Evolutionary conservation across 2,329 filamentous ascomycete genomes (phyloP), one percentile per base, ranked within the genome.

Genomic region (Akanthomyces uredinophilus): DNA sequence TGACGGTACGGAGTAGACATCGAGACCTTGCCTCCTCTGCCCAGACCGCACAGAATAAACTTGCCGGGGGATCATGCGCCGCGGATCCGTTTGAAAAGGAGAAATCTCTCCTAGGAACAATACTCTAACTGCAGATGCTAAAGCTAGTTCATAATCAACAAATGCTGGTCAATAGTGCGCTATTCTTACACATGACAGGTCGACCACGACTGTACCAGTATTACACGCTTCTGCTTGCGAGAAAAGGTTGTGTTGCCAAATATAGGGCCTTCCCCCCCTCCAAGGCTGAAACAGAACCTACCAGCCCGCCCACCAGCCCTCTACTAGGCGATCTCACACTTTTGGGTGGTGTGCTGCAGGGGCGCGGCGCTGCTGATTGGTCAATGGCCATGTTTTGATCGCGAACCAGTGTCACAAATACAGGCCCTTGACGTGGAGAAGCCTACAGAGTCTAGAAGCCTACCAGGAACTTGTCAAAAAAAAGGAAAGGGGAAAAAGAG

Each of bases 201-300:
- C 16, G 41, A 37, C 32, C 32, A 44, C 32, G 13, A n/a, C 41
- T n/a, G n/a, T n/a, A n/a, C n/a, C n/a, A n/a, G 27, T 29, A 29
- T 29, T 29, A 29, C 27, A 29, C 27, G 27, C 27, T 29, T 29
- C 6, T 29, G 27, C 27, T 29, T 32, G 27, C 18, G n/a, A 47
- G 43, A 37, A 44, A 46, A 29, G 29, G 37, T 8, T 8, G 27
- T 20, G 27, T 47, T 57, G 54, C 54, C 43, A 50, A 58, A 50
- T 39, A 41, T 50, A 58, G 55, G 2, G 44, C 39, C 29, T 16
- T 18, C 41, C 6, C 18, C 2, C 27, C 20, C n/a, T 29, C 29
- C 44, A 58, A 58, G 55, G 55, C 55, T 58, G 55, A 58, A 58
- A 58, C 55, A 58, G 44, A 29, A 50, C 55, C 55, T 50, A 58